Conservation (phyloP, 345 rosid genomes). For the Linum trigynum region DNA sequence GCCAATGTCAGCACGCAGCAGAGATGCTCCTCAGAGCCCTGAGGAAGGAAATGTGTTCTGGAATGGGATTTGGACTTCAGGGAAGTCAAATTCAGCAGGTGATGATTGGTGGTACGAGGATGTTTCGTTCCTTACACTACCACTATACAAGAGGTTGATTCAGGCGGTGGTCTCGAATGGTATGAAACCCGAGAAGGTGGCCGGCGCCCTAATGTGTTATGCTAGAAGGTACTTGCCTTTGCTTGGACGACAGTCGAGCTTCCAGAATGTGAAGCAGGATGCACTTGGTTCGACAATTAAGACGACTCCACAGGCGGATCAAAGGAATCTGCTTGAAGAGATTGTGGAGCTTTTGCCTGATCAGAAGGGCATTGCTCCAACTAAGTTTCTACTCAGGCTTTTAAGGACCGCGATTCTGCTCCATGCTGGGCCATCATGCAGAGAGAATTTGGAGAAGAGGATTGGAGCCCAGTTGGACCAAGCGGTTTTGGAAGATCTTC, state of each 20-base stretch:
- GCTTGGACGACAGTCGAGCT: slow-evolving; percentile 41
- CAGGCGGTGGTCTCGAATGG: slow-evolving; percentile 48
- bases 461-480: slow-evolving; percentile 65
- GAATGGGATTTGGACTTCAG: slow-evolving; percentile 57
- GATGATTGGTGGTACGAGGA: slow-evolving; percentile 93
- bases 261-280: slow-evolving; percentile 20
- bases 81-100: slow-evolving; percentile 25
- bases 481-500: slow-evolving; percentile 70
- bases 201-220: slow-evolving; percentile 59
- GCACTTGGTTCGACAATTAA: slow-evolving; percentile 23
- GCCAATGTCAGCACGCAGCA: slow-evolving; percentile 35
- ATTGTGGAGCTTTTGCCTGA: slow-evolving; percentile 60
- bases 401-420: slow-evolving; percentile 65
- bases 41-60: slow-evolving; percentile 34
- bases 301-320: slow-evolving; percentile 32
- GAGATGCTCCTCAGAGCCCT: slow-evolving; percentile 16
- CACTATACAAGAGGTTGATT: slow-evolving; percentile 55
- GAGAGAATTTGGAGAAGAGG: slow-evolving; percentile 57
- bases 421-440: slow-evolving; percentile 44
- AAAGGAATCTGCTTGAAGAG: slow-evolving; percentile 62
- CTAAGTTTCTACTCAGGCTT: slow-evolving; percentile 72
- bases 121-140: slow-evolving; percentile 44
- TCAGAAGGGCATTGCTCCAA: slow-evolving; percentile 42
- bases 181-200: slow-evolving; percentile 41
- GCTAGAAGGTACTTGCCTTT: slow-evolving; percentile 68